Conservation (phyloP, 805 yeast species). For the Barnettozyma sp. region DNA sequence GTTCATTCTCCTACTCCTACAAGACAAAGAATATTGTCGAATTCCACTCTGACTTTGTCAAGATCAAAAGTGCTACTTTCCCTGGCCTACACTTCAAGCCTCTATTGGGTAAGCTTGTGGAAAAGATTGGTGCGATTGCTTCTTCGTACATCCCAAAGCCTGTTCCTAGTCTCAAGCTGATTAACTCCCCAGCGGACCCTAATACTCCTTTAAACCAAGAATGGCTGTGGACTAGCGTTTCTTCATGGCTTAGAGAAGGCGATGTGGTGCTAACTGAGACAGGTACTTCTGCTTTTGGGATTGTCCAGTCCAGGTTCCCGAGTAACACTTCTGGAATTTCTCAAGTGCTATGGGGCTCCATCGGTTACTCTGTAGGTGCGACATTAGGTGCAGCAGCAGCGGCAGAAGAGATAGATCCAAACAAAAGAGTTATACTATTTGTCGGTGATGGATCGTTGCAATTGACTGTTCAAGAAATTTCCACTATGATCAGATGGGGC, state of each 20-base stretch:
- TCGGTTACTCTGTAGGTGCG: conserved; percentile 41
- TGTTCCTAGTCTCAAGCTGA: conserved; percentile 46
- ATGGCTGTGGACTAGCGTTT: conserved; percentile 61
- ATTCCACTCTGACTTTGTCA: conserved; percentile 72
- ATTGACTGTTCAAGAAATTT: conserved; percentile 67
- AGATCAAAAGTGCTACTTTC: conserved; percentile 62
- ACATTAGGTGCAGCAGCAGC: conserved; percentile 14
- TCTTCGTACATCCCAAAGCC: conserved; percentile 43
- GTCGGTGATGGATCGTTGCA: conserved; percentile 75
- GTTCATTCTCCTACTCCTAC: conserved; percentile 74
- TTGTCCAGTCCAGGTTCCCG: conserved; percentile 60
- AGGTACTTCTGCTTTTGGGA: conserved; percentile 72
- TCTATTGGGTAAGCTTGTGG: conserved; percentile 39
- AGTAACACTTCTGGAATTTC: conserved; percentile 56
- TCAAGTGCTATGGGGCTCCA: conserved; percentile 73
- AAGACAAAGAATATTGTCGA: conserved; percentile 69
- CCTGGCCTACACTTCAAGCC: conserved; percentile 67
- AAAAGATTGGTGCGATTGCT: conserved; percentile 32
- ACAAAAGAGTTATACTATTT: conserved; percentile 56
- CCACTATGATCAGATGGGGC: conserved; percentile 61
- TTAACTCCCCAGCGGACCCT: conserved; percentile 38
- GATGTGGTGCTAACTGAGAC: conserved; percentile 66
- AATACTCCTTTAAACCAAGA: conserved; percentile 50
- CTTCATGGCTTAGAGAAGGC: conserved; percentile 57
- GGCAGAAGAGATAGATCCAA: conserved; percentile 46